phyloP scores from a whole-genome alignment of 345 rosid genomes.

The Salix exigua region DNA sequence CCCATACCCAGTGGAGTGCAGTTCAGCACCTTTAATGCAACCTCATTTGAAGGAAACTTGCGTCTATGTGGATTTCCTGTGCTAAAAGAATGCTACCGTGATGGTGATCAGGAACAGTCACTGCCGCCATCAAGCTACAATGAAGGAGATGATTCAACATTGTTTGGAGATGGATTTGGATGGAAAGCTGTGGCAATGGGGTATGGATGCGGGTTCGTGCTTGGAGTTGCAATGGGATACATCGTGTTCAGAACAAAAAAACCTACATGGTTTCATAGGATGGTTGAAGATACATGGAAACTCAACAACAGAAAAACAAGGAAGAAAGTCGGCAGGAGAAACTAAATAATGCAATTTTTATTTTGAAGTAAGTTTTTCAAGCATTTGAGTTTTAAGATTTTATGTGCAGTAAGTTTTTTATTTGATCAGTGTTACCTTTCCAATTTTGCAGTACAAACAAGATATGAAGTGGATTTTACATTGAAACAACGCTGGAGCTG shows the following conservation, averaged over 20 bases:
- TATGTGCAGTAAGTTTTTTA: no score
- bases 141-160: neutral
- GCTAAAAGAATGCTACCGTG: neutral
- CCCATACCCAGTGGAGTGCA: neutral
- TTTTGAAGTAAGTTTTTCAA: no score
- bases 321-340: no score
- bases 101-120: neutral
- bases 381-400: no score
- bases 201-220: slow-evolving; percentile 11
- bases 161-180: neutral
- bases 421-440: no score
- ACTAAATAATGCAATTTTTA: no score
- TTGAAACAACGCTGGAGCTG: no score
- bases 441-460: no score
- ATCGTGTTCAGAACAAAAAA: neutral
- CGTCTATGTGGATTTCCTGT: slow-evolving; percentile 20
- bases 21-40: neutral
- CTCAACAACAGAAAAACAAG: no score
- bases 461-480: no score
- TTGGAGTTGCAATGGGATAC: neutral
- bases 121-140: no score
- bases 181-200: slow-evolving; percentile 12
- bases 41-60: neutral
- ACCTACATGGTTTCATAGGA: neutral
- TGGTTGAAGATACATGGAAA: neutral